Base-by-base conservation (phyloP, 495 filamentous ascomycete species). In the Hypoxylon lienhwacheense region DNA sequence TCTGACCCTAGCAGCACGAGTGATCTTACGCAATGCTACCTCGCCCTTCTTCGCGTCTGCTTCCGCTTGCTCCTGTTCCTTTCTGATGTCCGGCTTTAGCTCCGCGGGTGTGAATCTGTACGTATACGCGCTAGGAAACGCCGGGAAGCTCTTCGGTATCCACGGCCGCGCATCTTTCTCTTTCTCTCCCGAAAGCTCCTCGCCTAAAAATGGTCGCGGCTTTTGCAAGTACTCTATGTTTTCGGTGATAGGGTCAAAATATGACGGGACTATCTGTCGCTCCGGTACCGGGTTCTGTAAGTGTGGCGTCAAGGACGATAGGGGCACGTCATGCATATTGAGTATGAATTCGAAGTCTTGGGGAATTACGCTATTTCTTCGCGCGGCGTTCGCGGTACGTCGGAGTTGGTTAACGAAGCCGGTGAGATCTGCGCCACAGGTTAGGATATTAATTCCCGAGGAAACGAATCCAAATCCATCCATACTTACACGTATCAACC, bases 1-100 rank as follows among this genome's bases (percentile, higher is more conserved):
- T 45, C 73, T 72, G 7, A 74, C 73, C 47, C 77, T 77, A 51
- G 69, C 72, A 24, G 76, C 76, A 3, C 75, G 66, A 52, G 74
- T 67, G 24, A 78, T 65, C 15, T 69, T 58, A 15, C 75, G 49
- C 4, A 78, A 59, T 2, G 76, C 75, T n/a, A 60, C 58, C 59
- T 78, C 76, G 3, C 66, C 72, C 37, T 73, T 75, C 58, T 72
- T 73, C 12, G 72, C 70, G 33, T 74, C 73, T 55, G 68, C 64
- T 15, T 73, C 70, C 0, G 76, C 75, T 14, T 73, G 69, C 11
- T 68, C 67, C 3, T 73, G 66, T 52, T 75, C 62, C 61, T 74
- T 70, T 45, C 70, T 68, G 5, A 68, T 64, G 19, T 70, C 67
- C 3, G 55, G 48, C 2, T 64, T 64, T 4, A 64, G 66, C 29